Base-by-base conservation (phyloP, 73 alveolate genomes). In the Uronychia binucleata region DNA sequence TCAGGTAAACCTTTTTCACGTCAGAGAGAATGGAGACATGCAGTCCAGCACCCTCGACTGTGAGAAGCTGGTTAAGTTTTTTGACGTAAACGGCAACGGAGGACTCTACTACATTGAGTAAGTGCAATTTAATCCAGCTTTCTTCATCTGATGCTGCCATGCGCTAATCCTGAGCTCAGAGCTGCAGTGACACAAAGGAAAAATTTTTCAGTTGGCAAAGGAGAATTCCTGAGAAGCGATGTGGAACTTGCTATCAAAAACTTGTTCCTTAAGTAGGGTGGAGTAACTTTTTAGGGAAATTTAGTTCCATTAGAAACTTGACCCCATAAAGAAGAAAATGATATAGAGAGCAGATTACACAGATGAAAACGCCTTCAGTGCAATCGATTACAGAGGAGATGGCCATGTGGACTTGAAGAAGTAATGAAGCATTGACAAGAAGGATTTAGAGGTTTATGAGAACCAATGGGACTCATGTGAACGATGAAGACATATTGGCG, bases 331-430 rank as follows among this genome's bases (percentile, higher is more conserved):
- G 67, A 46, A 46, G 67, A 46, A 46, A 46, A 11, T 46, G 19
- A 46, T 46, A 46, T 46, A 46, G 67, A 46, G 67, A 25, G 34
- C 34, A 30, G 88, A 75, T 31, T 88, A 59, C 67, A 76, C 58
- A 57, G 32, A 32, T 31, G 85, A 59, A 19, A 27, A 81, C 13
- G 90, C 89, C 0, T 89, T 89, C 81, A 59, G 79, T 26, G 82
- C 95, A 0, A 85, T 89, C 35, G 95, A 89, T 46, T 89, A 84
- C 59, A 75, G 90, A 84, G 77, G 77, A 0, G 84, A 84, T 33
- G 86, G 86, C 29, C 84, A 84, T 32, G 84, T 89, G 13, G 95
- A 89, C 60, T 57, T n/a, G 33, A 67, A 58, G 19, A 46, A 46
- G 67, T 46, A 46, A 46, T 19, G 5, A 11, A 11, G n/a, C 5